Conservation (phyloP, 2,329 filamentous ascomycete genomes). For the Talaromyces verruculosus region DNA sequence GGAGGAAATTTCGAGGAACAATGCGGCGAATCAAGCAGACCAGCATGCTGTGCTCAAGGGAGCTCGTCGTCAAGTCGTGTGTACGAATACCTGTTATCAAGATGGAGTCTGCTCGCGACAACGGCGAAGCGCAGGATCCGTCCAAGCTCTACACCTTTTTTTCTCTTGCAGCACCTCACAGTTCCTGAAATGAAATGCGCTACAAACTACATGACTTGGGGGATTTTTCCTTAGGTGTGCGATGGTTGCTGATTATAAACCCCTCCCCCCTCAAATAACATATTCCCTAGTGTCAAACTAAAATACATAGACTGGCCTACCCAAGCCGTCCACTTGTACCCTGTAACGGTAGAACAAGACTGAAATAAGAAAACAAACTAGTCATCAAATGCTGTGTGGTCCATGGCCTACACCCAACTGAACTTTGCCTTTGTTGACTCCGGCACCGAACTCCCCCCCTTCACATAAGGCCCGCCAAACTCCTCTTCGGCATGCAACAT, state of each 20-base stretch:
- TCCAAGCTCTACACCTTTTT: too few species aligned
- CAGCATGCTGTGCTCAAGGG: too few species aligned
- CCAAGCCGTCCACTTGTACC: neutral
- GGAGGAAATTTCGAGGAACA: too few species aligned
- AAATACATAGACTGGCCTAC: neutral
- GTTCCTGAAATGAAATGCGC: too few species aligned
- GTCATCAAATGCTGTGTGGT: neutral
- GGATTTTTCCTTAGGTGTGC: neutral
- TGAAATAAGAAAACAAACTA: neutral
- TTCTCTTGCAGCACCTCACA: too few species aligned
- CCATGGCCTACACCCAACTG: neutral
- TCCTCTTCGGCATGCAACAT: constrained; percentile 17
- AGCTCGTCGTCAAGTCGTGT: too few species aligned
- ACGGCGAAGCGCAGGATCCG: too few species aligned
- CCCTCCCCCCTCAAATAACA: neutral
- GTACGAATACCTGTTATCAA: too few species aligned
- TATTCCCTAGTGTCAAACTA: neutral
- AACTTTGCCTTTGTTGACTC: neutral
- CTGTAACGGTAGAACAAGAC: neutral
- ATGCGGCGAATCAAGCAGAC: too few species aligned
- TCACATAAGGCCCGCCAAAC: neutral
- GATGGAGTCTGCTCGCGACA: too few species aligned
- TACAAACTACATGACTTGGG: neutral
- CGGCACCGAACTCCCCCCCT: neutral
- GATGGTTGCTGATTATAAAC: neutral